These are phyloP conservation scores for Fusarium humuli DNA, from an alignment of 2,329 filamentous ascomycete genomes.

Conservation along the genomic window DNA sequence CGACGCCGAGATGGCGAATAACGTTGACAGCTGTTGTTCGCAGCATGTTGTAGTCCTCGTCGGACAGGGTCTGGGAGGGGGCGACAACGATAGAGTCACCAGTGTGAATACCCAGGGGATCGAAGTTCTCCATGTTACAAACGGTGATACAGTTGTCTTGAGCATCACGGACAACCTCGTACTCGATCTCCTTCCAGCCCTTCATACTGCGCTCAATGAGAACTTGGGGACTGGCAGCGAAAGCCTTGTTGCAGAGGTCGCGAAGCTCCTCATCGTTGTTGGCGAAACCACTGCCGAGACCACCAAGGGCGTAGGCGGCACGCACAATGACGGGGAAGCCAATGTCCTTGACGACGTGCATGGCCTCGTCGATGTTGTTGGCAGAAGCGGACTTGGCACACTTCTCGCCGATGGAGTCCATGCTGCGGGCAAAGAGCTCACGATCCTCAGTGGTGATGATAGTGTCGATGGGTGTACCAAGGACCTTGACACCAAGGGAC, in stretches of 20 bases:
- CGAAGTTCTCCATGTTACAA: slow-evolving; percentile 99
- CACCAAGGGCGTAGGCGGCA: slow-evolving; percentile 94
- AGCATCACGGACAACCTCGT: slow-evolving; percentile 95
- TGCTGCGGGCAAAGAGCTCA: slow-evolving; percentile 95
- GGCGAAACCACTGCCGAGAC: slow-evolving; percentile 94
- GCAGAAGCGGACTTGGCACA: slow-evolving; percentile 97
- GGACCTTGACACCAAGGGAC: slow-evolving; percentile 87
- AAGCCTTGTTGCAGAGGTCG: slow-evolving; percentile 92
- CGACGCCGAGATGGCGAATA: slow-evolving; percentile 94
- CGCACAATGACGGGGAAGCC: slow-evolving; percentile 97
- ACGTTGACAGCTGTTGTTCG: slow-evolving; percentile 97
- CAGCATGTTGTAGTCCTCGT: slow-evolving; percentile 99
- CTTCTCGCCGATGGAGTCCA: slow-evolving; percentile 98
- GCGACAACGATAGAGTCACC: slow-evolving; percentile 98
- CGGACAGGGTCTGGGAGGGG: slow-evolving; percentile 94
- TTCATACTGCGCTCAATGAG: slow-evolving; percentile 99
- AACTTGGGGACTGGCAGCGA: slow-evolving; percentile 94
- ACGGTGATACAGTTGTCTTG: slow-evolving; percentile 99
- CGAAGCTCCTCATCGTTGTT: slow-evolving; percentile 85
- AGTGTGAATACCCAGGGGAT: slow-evolving; percentile 96
- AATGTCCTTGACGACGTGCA: slow-evolving; percentile 88
- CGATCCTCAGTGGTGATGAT: slow-evolving; percentile 99
- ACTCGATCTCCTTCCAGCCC: slow-evolving; percentile 99
- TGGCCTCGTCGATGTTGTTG: slow-evolving; percentile 86
- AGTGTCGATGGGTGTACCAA: slow-evolving; percentile 96